Percentiles rank a stretch among this genome's conserved stretches.
These are phyloP conservation scores for Debaryomyces fabryi DNA, from an alignment of 1,139 yeast species.

Conservation along the genomic window DNA sequence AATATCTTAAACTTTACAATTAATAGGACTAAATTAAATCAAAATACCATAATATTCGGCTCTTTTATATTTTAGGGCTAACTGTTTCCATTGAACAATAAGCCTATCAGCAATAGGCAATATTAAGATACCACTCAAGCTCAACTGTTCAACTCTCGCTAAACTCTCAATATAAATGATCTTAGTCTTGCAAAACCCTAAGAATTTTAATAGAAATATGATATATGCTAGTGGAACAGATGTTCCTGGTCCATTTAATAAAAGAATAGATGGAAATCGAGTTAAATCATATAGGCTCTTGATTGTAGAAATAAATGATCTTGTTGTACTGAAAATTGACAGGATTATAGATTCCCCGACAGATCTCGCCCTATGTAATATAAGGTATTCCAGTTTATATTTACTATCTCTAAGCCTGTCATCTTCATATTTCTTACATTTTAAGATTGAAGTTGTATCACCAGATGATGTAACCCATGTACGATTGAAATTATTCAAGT, in stretches of 20 bases:
- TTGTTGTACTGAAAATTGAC: conserved; percentile 55
- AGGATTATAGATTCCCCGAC: conserved; percentile 66
- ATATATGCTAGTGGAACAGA: conserved; percentile 76
- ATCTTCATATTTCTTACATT: conserved; percentile 50
- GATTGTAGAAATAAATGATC: conserved; percentile 38
- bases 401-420: conserved; percentile 14
- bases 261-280: conserved; percentile 52
- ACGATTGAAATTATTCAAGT: conserved; percentile 30
- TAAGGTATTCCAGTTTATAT: conserved; percentile 29
- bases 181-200: conserved; percentile 56
- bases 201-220: conserved; percentile 53
- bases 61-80: conserved; percentile 55
- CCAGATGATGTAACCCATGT: conserved; percentile 57
- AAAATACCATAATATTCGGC: conserved; percentile 80
- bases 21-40: conserved; percentile 38
- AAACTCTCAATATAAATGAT: conserved; percentile 85
- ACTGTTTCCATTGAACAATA: conserved; percentile 86
- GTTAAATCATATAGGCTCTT: conserved; percentile 20
- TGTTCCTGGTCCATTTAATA: conserved; percentile 95
- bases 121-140: conserved; percentile 74
- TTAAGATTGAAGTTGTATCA: conserved; percentile 58
- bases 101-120: conserved; percentile 75
- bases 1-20: background rate
- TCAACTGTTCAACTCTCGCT: conserved; percentile 77
- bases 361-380: conserved; percentile 72